These are phyloP conservation scores for Bacidia gigantensis DNA, from an alignment of 495 filamentous ascomycete genomes.

Conservation along the genomic window DNA sequence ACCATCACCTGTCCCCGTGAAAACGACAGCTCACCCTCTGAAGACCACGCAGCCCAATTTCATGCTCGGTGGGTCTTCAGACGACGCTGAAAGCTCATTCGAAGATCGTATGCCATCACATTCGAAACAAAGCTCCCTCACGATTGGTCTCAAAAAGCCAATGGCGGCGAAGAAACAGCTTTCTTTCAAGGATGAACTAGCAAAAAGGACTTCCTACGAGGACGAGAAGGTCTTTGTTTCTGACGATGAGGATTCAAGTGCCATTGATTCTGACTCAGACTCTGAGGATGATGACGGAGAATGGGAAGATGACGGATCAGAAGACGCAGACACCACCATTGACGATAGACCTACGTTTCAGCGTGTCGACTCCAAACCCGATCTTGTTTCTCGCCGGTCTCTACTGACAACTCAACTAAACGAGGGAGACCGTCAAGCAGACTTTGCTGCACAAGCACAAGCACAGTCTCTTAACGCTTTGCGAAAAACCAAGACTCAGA, in stretches of 20 bases:
- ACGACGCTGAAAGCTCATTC: slow-evolving; percentile 67
- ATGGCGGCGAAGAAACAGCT: slow-evolving; percentile 51
- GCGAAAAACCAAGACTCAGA: slow-evolving; percentile 59
- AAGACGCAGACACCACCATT: slow-evolving; percentile 66
- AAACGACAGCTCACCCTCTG: slow-evolving; percentile 25
- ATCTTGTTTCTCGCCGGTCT: slow-evolving; percentile 74
- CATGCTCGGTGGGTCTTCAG: slow-evolving; percentile 63
- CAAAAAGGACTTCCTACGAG: slow-evolving; percentile 42
- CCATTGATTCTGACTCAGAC: slow-evolving; percentile 72
- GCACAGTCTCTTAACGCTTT: slow-evolving; percentile 74
- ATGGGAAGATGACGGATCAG: slow-evolving; percentile 88
- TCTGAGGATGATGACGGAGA: slow-evolving; percentile 69
- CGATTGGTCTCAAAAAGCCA: slow-evolving; percentile 36
- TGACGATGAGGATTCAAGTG: slow-evolving; percentile 51
- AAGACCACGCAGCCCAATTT: slow-evolving; percentile 50
- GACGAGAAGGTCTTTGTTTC: slow-evolving; percentile 67
- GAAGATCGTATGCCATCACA: slow-evolving; percentile 48
- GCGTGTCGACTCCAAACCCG: slow-evolving; percentile 76
- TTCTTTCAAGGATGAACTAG: slow-evolving; percentile 69
- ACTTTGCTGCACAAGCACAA: slow-evolving; percentile 42
- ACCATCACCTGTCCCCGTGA: slow-evolving; percentile 30
- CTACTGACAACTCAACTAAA: slow-evolving; percentile 83
- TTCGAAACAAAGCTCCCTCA: slow-evolving; percentile 37
- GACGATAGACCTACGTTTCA: slow-evolving; percentile 68
- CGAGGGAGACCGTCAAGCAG: slow-evolving; percentile 52